Evolutionary conservation across 805 yeast species (phyloP), one percentile per base, ranked within the genome.

Genomic region (Candida boidinii): DNA sequence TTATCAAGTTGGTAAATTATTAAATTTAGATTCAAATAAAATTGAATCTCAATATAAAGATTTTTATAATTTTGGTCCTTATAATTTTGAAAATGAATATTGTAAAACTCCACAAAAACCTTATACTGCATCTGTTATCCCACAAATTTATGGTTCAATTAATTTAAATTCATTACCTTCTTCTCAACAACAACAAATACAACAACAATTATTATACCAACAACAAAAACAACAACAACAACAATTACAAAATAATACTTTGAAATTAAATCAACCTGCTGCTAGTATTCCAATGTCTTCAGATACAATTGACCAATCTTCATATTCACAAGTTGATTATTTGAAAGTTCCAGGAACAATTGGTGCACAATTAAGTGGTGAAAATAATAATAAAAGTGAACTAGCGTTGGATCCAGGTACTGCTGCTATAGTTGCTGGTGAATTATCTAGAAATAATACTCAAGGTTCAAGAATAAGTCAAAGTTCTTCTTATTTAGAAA

Each of bases 1-100:
- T 37, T 54, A 60, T 35, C 83, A 77, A 43, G 51, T 87, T 23
- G 76, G 80, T 52, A 58, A 73, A 28, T 62, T 87, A 74, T 22
- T 62, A 48, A 5, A 33, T 67, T 11, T 62, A 39, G 17, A 46
- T 41, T 26, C 33, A 38, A 21, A 31, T 15, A 21, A 31, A 14
- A 17, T 23, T 4, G 31, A 30, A 13, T 26, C 24, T 9, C 41
- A 31, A 10, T 30, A 34, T 16, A 33, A 59, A 16, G 76, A 70
- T 45, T 53, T 66, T 37, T 72, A 70, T 44, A 51, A 53, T 4
- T 23, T 39, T 12, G 61, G 63, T 7, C 47, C 36, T 7, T 58
- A 56, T 41, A 36, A 31, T 14, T 46, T 47, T 31, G 58, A 48
- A 12, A 35, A 41, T 9, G 53, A 54, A 18, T 51, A 50, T 30